Conservation (phyloP, 768 basidiomycete species). For the Macrolepiota fuliginosa region DNA sequence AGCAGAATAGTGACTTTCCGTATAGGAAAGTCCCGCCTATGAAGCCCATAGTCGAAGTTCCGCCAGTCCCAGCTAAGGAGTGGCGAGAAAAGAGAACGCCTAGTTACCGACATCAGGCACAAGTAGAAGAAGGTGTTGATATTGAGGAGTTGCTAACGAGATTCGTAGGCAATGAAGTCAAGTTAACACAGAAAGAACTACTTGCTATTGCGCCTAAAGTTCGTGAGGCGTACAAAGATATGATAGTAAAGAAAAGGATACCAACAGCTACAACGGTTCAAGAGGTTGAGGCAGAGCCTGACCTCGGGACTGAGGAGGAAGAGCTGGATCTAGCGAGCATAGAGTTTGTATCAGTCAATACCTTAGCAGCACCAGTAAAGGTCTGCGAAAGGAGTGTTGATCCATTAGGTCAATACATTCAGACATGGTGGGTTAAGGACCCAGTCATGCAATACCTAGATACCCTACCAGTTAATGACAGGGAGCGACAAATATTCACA, state of each 20-base stretch:
- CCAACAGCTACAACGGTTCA: background rate
- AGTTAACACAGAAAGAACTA: background rate
- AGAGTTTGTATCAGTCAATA: no score
- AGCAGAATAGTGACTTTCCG: background rate
- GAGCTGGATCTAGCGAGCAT: no score
- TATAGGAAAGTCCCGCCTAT: background rate
- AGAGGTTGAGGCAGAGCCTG: no score
- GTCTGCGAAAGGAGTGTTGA: no score
- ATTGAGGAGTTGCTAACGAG: background rate
- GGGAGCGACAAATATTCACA: no score
- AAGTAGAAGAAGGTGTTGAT: background rate
- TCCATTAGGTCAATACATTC: no score
- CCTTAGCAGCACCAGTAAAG: no score
- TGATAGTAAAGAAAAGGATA: background rate
- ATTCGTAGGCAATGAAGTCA: background rate
- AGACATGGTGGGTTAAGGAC: background rate
- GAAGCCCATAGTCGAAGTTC: conserved; percentile 2
- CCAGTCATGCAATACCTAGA: no score
- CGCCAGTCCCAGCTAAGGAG: background rate
- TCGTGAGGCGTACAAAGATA: background rate
- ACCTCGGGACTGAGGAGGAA: no score
- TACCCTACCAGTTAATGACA: no score
- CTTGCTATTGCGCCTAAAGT: background rate
- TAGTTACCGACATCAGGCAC: background rate
- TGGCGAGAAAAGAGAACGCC: background rate